Base-by-base conservation (phyloP, 768 basidiomycete genomes). In the Lactifluus subvellereus region DNA sequence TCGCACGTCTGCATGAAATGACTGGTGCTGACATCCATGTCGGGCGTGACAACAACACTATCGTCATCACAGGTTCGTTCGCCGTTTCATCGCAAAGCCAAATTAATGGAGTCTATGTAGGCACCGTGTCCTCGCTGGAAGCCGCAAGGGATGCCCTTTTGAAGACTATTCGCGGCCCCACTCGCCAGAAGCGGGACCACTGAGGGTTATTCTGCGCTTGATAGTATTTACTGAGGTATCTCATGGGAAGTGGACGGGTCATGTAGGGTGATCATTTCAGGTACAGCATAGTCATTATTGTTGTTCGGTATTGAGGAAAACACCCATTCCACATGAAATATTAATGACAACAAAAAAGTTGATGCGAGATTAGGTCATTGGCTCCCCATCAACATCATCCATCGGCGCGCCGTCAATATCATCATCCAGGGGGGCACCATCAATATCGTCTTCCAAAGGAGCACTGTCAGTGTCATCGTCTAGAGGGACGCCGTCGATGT, bases 21-120 rank as follows among this genome's bases (percentile, higher is more conserved):
- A 96, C 90, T 57, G 91, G 92, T 47, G 89, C 94, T 59, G 93
- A 96, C 71, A 94, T 98, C 69, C 91, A 84, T 48, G 91, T 98
- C 59, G 85, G 91, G 73, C 85, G 91, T 66, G 94, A 94, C 66
- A 89, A 89, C 71, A 91, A 80, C 73, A 86, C 86, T 35, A 95
- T 97, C 69, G 84, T 89, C 67, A 88, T 98, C 71, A 84, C 88
- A 54, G 94, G 93, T 93, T 35, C 57, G 35, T 56, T 51, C 20
- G 30, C 13, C 53, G 1, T 20, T 40, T 40, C 49, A 30, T 27
- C n/a, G 38, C 56, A n/a, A 62, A 54, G 65, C 63, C 66, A 49
- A 45, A 66, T 32, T 37, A 22, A 33, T 22, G 27, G 22, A 18
- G 22, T 16, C 13, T 30, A 52, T 57, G 32, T 68, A 92, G 91